A percentile compares a stretch with the other conserved stretches of the same genome.
Evolutionary conservation across 2,329 filamentous ascomycete genomes (phyloP).

Genomic region (Cytospora schulzeri): DNA sequence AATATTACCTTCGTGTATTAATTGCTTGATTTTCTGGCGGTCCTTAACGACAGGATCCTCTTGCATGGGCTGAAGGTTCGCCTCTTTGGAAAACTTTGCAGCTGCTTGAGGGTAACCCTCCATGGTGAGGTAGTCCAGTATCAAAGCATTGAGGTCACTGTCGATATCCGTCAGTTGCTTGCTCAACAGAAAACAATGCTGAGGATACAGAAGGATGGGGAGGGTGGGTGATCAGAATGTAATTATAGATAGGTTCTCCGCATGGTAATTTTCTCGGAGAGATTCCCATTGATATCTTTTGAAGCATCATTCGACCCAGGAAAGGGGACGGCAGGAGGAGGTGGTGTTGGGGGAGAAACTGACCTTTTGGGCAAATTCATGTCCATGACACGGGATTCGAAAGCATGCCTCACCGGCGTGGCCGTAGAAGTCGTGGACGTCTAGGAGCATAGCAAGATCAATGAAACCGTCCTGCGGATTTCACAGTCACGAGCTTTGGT

Average conservation of each 20-base stretch:
- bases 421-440: constrained; percentile 74
- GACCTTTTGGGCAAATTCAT: constrained; percentile 90
- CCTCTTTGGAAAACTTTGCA: constrained; percentile 90
- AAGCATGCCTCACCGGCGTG: constrained; percentile 70
- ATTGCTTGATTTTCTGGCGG: constrained; percentile 80
- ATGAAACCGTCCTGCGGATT: constrained; percentile 20
- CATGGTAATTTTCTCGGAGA: constrained; percentile 90
- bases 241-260: constrained; percentile 81
- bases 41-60: constrained; percentile 73
- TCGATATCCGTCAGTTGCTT: constrained; percentile 28
- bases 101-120: constrained; percentile 94
- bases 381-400: constrained; percentile 80
- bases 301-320: constrained; percentile 68
- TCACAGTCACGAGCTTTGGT: neutral
- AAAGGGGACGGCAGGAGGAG: constrained; percentile 20
- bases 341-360: constrained; percentile 46
- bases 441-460: constrained; percentile 41
- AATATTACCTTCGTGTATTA: constrained; percentile 84
- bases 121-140: constrained; percentile 95
- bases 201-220: constrained; percentile 30
- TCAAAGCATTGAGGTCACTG: constrained; percentile 92
- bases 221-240: constrained; percentile 67
- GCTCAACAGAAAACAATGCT: neutral
- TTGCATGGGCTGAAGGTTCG: constrained; percentile 77
- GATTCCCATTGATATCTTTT: constrained; percentile 98